These are phyloP conservation scores for Dioscorea cayenensis DNA, from an alignment of 116 monocot species.

Conservation along the genomic window DNA sequence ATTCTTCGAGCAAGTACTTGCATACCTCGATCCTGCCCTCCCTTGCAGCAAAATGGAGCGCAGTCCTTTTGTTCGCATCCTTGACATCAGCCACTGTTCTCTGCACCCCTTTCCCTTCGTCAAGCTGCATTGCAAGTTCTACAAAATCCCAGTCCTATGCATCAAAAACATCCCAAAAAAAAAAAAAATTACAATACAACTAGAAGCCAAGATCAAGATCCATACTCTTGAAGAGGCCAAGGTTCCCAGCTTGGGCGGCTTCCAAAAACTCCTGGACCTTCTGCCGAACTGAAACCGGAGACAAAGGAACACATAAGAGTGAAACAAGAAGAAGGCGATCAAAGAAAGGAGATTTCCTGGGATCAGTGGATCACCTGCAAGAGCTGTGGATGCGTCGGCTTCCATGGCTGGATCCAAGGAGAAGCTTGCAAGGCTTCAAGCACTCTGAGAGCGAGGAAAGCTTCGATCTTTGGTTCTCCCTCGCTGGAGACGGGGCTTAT, in stretches of 20 bases:
- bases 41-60: constrained; percentile 90
- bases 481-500: no score
- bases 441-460: no score
- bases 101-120: constrained; percentile 73
- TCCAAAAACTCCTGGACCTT: constrained; percentile 77
- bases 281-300: constrained; percentile 45
- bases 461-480: no score
- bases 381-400: constrained; percentile 63
- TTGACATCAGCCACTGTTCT: constrained; percentile 67
- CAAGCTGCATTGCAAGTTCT: constrained; percentile 64
- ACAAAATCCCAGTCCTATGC: not conserved
- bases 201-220: not conserved
- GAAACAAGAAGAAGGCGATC: not conserved
- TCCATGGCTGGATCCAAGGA: constrained; percentile 22
- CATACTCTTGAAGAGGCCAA: constrained; percentile 73
- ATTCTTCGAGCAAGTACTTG: constrained; percentile 69
- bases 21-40: constrained; percentile 80
- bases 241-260: constrained; percentile 68
- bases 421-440: no score
- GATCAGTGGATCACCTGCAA: constrained; percentile 40
- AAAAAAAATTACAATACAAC: not conserved
- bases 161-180: constrained; percentile 8
- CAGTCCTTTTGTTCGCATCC: constrained; percentile 92
- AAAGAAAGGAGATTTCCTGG: not conserved
- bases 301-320: not conserved